These are phyloP conservation scores for Termitomyces sp. DNA, from an alignment of 768 basidiomycete genomes.

Conservation along the genomic window DNA sequence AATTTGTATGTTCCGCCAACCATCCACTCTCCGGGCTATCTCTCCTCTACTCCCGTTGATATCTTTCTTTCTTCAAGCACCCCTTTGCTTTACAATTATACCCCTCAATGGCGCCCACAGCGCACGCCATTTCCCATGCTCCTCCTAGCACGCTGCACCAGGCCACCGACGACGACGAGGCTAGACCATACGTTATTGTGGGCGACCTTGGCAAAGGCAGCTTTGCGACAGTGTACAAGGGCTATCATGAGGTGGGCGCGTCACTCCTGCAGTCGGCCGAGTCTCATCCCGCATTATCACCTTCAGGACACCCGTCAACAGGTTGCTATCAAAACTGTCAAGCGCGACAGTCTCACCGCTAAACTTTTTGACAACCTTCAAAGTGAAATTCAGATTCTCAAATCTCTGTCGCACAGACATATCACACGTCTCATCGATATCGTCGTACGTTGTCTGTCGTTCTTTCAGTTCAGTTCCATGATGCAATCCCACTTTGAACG, in stretches of 20 bases:
- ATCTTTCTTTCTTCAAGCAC: too few relatives aligned
- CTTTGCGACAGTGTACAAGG: not conserved
- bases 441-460: conserved; percentile 50
- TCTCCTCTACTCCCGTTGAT: too few relatives aligned
- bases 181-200: conserved; percentile 74
- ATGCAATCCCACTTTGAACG: too few relatives aligned
- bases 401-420: conserved; percentile 88
- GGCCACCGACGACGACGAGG: conserved; percentile 60
- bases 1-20: too few relatives aligned
- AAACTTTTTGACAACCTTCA: conserved; percentile 98
- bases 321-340: conserved; percentile 82
- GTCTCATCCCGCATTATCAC: conserved; percentile 19
- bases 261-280: too few relatives aligned
- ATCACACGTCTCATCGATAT: conserved; percentile 93
- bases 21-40: too few relatives aligned
- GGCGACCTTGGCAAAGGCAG: conserved; percentile 49
- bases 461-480: not conserved
- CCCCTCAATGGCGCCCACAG: conserved; percentile 13
- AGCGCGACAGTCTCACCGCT: conserved; percentile 78
- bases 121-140: not conserved
- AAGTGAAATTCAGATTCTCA: conserved; percentile 95
- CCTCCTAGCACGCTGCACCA: not conserved
- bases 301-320: conserved; percentile 50
- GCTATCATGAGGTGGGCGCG: conserved; percentile 45
- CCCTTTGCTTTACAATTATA: too few relatives aligned